These are phyloP conservation scores for Sphaerulina vaccinii DNA, from an alignment of 2,329 filamentous ascomycete species.

Conservation along the genomic window DNA sequence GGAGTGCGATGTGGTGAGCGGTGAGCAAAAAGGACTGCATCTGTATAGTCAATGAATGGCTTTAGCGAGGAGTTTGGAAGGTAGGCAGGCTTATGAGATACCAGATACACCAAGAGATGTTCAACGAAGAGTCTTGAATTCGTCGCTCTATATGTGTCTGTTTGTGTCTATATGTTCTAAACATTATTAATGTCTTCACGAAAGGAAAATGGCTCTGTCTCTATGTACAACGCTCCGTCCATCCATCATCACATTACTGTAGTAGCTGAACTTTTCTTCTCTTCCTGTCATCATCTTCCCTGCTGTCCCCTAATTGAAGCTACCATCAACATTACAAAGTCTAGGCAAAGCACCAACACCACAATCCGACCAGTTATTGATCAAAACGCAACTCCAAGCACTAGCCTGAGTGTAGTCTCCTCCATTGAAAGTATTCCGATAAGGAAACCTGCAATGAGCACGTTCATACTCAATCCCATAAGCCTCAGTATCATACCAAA, in stretches of 20 bases:
- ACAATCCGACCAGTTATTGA: constrained; percentile 33
- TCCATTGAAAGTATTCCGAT: constrained; percentile 38
- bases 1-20: constrained; percentile 44
- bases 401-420: constrained; percentile 38
- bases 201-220: background rate
- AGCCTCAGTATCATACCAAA: constrained; percentile 42
- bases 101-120: too few relatives aligned
- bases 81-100: background rate
- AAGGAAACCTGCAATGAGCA: constrained; percentile 45
- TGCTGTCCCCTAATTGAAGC: constrained; percentile 15
- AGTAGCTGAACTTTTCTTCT: constrained; percentile 1
- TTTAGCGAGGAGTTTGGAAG: constrained; percentile 15
- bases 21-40: background rate
- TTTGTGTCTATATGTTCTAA: background rate
- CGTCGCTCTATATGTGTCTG: too few relatives aligned
- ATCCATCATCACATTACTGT: background rate
- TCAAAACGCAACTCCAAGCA: constrained; percentile 40
- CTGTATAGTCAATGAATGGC: background rate
- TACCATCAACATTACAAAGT: constrained; percentile 31
- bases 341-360: constrained; percentile 23
- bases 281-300: background rate
- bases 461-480: constrained; percentile 47
- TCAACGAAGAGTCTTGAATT: background rate
- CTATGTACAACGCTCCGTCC: background rate
- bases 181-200: background rate